Percentiles rank a stretch among this genome's conserved stretches.
phyloP scores from a whole-genome alignment of 106 monocot genomes.

The Dioscorea dumetorum region DNA sequence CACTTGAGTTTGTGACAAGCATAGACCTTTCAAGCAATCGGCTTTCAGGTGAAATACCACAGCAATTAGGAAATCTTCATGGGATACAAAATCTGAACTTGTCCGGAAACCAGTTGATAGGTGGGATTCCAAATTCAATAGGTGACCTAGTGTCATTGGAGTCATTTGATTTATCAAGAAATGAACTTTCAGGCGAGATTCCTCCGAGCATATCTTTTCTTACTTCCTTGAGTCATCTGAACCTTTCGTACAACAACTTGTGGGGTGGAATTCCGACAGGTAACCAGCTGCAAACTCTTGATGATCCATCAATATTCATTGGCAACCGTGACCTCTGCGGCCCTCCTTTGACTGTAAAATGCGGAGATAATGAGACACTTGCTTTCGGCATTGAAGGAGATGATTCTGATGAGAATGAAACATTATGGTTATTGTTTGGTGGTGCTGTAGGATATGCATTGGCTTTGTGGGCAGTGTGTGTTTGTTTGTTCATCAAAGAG shows the following conservation, averaged over 20 bases:
- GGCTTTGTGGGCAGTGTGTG: background rate
- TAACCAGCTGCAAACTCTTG: constrained; percentile 12
- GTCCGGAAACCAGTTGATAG: constrained; percentile 16
- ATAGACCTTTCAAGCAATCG: constrained; percentile 16
- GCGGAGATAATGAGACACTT: background rate
- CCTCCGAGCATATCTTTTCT: constrained; percentile 11
- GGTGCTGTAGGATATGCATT: background rate
- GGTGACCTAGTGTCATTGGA: constrained; percentile 4
- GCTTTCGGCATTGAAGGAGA: background rate
- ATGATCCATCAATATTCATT: constrained; percentile 14
- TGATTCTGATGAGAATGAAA: background rate
- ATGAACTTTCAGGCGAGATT: constrained; percentile 22
- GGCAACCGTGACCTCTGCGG: constrained; percentile 31
- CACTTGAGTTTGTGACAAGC: background rate
- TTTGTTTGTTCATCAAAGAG: background rate
- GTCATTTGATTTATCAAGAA: constrained; percentile 23
- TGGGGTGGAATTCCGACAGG: constrained; percentile 22
- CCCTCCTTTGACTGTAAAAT: background rate
- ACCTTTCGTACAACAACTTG: constrained; percentile 28
- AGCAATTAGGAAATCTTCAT: constrained; percentile 5
- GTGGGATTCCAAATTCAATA: constrained; percentile 17
- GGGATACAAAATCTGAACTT: constrained; percentile 15
- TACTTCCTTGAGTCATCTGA: constrained; percentile 14
- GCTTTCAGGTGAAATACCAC: constrained; percentile 6
- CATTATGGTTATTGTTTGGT: background rate